Percentiles rank a stretch among this genome's conserved stretches.
phyloP scores from a whole-genome alignment of 2,329 filamentous ascomycete genomes.

The Coniochaeta prunicola region DNA sequence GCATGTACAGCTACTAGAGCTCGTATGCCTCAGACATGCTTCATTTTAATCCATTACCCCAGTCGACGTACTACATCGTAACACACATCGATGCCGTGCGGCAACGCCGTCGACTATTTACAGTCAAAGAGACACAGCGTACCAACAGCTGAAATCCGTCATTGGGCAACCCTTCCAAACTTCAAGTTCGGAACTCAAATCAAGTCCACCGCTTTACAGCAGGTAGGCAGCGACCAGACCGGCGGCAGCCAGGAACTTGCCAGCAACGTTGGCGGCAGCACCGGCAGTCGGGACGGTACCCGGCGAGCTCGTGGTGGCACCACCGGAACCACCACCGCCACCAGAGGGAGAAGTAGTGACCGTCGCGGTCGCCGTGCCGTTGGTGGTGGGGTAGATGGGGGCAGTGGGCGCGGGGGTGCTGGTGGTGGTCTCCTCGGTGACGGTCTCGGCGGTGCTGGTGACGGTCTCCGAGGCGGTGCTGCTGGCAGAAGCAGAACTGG shows the following conservation, averaged over 20 bases:
- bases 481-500: constrained; percentile 3
- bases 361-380: neutral
- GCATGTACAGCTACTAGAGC: neutral
- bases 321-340: too few relatives aligned
- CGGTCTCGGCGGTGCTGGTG: neutral
- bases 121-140: neutral
- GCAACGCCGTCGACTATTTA: neutral
- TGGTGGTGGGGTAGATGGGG: neutral
- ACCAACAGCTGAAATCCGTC: neutral
- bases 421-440: neutral
- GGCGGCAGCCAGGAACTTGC: neutral
- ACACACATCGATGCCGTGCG: too few relatives aligned
- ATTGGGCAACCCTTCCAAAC: neutral
- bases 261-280: neutral
- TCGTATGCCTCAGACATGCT: too few relatives aligned
- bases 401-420: neutral
- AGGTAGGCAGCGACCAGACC: neutral
- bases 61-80: too few relatives aligned
- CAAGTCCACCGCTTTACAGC: neutral
- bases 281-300: neutral
- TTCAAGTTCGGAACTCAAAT: neutral
- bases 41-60: too few relatives aligned
- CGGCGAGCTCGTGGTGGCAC: neutral
- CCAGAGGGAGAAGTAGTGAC: too few relatives aligned
- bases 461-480: neutral